These are phyloP conservation scores for Chlorella sp. DNA, from an alignment of 139 green algal genomes.

Conservation along the genomic window DNA sequence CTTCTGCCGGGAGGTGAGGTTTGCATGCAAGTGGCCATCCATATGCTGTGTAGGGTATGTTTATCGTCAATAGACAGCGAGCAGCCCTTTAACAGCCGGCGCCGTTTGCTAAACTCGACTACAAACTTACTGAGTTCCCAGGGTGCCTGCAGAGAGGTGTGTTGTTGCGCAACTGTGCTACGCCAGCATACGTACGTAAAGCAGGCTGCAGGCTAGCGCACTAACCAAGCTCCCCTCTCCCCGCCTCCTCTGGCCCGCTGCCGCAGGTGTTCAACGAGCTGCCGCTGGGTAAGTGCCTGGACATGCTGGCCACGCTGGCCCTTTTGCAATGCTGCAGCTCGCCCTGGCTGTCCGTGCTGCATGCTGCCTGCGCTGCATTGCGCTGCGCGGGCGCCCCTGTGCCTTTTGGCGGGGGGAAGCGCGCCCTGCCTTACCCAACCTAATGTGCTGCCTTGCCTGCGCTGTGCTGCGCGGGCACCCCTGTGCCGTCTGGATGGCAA, in stretches of 20 bases:
- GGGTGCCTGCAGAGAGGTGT: no score
- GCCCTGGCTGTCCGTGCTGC: background rate
- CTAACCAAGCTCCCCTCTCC: background rate
- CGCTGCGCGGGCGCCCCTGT: no score
- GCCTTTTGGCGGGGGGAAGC: no score
- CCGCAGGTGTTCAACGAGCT: conserved; percentile 97
- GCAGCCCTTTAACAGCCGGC: no score
- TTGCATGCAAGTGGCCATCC: background rate
- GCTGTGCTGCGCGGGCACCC: background rate
- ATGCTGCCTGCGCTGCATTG: background rate
- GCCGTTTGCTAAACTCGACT: background rate
- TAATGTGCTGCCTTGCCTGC: no score
- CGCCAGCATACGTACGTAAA: no score
- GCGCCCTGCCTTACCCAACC: no score
- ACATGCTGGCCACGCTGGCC: background rate
- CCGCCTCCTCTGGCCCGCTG: background rate
- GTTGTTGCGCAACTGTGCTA: no score
- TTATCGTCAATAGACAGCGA: no score
- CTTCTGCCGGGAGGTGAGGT: conserved; percentile 92
- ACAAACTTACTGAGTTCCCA: background rate
- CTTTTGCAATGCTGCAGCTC: background rate
- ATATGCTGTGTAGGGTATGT: no score
- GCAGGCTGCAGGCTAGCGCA: no score
- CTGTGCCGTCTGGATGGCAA: background rate
- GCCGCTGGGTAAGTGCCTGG: conserved; percentile 61